Evolutionary conservation across 495 filamentous ascomycete species (phyloP), one percentile per base, ranked within the genome.

Genomic region (Cryomyces minteri): DNA sequence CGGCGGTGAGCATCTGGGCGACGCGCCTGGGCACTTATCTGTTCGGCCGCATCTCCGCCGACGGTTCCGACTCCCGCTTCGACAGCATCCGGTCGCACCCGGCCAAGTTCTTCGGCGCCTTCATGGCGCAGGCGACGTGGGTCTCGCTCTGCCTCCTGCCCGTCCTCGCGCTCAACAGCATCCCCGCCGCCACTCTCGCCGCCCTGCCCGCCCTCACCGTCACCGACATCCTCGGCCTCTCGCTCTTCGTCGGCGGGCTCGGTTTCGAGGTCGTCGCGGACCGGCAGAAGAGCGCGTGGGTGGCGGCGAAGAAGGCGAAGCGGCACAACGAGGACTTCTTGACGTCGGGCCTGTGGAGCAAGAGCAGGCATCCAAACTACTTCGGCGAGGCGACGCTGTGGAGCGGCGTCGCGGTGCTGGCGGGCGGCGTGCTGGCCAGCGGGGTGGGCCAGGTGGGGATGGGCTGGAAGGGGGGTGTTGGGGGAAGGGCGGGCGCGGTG

Each of bases 351-450:
- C 48, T 80, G 44, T 80, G 76, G 74, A 58, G 58, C 6, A 64
- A 66, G 53, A 74, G 71, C 32, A 59, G 73, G 32, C 76, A 76
- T 59, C 79, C 77, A 5, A 80, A 82, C 47, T 82, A 82, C 56
- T 76, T 77, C 47, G 79, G 79, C 3, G 79, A 83, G 54, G 63
- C 59, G 10, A 75, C 71, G 31, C 53, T 82, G 25, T 83, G 77
- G 78, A 71, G 66, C 0, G 77, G 79, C 0, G 68, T 78, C 31
- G 72, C 76, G 2, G 64, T 67, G 6, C 43, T 62, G 1, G 63
- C 71, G 11, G 68, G 60, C 0, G 70, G 73, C 0, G 64, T 74
- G 6, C 52, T 81, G 43, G 40, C 66, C 2, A 57, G 63, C 30
- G 48, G 54, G 28, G 34, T 65, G 50, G 53, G 70, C 43, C 48